Evolutionary conservation across 371 early-diverging fungal species (phyloP), one percentile per base, ranked within the genome.

Genomic region (Umbelopsis sp.): DNA sequence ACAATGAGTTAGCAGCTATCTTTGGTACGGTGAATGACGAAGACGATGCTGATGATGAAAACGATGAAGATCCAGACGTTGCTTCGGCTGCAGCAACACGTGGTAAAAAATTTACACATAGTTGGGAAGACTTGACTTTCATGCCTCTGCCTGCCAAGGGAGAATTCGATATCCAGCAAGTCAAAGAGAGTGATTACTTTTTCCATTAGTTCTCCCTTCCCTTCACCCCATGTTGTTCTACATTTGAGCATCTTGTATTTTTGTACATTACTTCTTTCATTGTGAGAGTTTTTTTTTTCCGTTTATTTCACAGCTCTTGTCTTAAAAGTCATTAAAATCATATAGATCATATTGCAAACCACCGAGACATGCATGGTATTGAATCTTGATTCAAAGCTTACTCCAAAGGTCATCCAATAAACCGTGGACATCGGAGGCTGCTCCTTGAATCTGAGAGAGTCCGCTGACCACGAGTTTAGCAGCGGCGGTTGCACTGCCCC

Each of bases 141-240:
- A 83, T 89, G 4, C 89, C 89, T 18, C 72, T 97, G 65, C 98
- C 98, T 9, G 72, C 75, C 12, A 84, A 88, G 51, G 98, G 98
- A 65, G 87, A 91, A 29, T 94, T 98, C 80, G 91, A 96, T 73
- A 85, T 98, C 63, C 75, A 83, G 45, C 74, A 86, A 70, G 97
- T 98, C 5, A 84, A 82, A 66, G 84, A 93, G 48, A 93, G 94
- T 63, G 85, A 81, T 29, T 98, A 98, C 82, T 98, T 98, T 70
- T 98, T 98, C 88, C 90, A 91, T 64, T 94, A 83, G 76, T 57
- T 51, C 25, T 25, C 29, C 22, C 35, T 25, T 35, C 18, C 22
- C n/a, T n/a, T 35, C 16, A 57, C 6, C 16, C 35, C 35, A 35
- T 29, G 12, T 29, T 29, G 41, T 41, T 41, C 41, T 10, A 35